Conservation (phyloP, 2,329 filamentous ascomycete species). For the Aspergillus eucalypticola region DNA sequence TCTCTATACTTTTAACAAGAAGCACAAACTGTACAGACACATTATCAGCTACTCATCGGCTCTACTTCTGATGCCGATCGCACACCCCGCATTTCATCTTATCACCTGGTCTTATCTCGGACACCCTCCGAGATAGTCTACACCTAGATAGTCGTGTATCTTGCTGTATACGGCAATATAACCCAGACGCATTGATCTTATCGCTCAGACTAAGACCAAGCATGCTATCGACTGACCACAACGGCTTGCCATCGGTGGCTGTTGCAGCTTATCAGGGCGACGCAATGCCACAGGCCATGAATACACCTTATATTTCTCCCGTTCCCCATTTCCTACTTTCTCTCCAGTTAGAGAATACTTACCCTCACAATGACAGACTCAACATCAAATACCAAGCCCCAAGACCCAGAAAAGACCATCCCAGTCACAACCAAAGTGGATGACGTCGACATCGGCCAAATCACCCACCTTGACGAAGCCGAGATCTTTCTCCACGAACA, state of each 20-base stretch:
- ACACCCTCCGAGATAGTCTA: not conserved
- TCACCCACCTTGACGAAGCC: conserved; percentile 49
- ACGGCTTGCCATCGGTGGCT: not conserved
- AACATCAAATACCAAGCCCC: not conserved
- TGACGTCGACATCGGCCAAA: conserved; percentile 25
- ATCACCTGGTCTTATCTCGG: not conserved
- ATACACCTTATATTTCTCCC: not conserved
- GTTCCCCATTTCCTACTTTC: no score
- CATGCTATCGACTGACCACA: not conserved
- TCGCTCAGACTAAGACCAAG: not conserved
- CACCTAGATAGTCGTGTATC: not conserved
- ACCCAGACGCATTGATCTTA: not conserved
- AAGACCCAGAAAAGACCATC: not conserved
- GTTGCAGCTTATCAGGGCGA: not conserved
- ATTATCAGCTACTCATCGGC: no score
- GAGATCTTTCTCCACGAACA: conserved; percentile 53
- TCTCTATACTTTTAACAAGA: no score
- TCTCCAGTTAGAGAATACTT: no score
- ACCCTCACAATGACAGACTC: not conserved
- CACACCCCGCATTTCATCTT: no score
- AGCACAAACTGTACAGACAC: no score
- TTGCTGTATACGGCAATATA: not conserved
- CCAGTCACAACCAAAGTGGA: not conserved
- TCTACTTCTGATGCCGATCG: no score
- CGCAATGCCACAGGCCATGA: not conserved